Conservation (phyloP, 768 basidiomycete genomes). For the Xerocomellus intermedius region DNA sequence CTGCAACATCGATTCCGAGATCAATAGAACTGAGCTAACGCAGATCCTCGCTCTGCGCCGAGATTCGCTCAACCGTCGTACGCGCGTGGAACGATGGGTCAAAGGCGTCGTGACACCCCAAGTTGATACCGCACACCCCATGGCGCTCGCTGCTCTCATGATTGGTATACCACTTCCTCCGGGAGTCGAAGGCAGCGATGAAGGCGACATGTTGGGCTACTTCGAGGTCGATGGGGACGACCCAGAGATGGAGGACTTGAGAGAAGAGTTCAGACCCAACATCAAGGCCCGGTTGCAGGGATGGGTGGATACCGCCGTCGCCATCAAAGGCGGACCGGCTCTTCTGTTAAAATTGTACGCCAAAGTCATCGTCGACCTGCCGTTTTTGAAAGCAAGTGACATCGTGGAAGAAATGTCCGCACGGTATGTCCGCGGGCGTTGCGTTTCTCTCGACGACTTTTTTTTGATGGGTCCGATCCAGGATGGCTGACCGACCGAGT, state of each 20-base stretch:
- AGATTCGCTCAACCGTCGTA: constrained; percentile 40
- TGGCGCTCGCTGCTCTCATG: constrained; percentile 67
- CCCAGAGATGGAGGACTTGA: constrained; percentile 56
- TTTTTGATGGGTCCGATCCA: constrained; percentile 18
- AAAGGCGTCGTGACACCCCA: constrained; percentile 45
- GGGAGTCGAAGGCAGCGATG: constrained; percentile 39
- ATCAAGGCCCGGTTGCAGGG: constrained; percentile 56
- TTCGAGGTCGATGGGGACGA: constrained; percentile 52
- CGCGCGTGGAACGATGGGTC: constrained; percentile 53
- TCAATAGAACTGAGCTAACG: constrained; percentile 40
- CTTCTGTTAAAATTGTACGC: constrained; percentile 42
- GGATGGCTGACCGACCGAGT: constrained; percentile 53
- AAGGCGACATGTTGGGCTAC: constrained; percentile 47
- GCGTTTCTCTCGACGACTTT: background rate
- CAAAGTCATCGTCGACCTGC: constrained; percentile 52
- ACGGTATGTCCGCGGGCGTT: constrained; percentile 37
- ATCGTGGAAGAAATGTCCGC: constrained; percentile 54
- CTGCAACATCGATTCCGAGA: constrained; percentile 43
- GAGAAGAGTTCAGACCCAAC: constrained; percentile 59
- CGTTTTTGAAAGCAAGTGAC: constrained; percentile 51
- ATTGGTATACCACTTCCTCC: constrained; percentile 49
- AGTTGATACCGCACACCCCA: constrained; percentile 40
- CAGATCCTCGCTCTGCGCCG: constrained; percentile 45
- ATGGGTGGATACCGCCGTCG: constrained; percentile 46
- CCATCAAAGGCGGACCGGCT: constrained; percentile 38